A percentile compares a stretch with the other conserved stretches of the same genome.
These are phyloP conservation scores for Neospora caninum DNA, from an alignment of 169 alveolate species.

Conservation along the genomic window DNA sequence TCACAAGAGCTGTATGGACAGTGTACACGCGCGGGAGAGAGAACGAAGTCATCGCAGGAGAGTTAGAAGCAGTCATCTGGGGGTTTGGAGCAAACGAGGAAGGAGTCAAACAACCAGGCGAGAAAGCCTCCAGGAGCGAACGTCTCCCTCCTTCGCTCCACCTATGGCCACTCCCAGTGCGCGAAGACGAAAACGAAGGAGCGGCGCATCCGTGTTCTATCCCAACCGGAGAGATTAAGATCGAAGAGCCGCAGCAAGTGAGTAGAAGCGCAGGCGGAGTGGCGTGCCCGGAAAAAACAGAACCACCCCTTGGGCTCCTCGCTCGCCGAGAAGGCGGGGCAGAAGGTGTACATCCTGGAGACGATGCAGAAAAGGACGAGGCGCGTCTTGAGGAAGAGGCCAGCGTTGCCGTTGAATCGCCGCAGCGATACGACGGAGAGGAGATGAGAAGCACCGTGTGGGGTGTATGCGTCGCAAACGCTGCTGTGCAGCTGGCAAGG, in stretches of 20 bases:
- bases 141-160: neutral
- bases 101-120: neutral
- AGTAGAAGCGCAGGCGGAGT: neutral
- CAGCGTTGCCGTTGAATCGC: too few species aligned
- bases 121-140: neutral
- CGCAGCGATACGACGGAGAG: neutral
- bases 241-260: neutral
- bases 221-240: neutral
- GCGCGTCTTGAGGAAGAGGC: too few species aligned
- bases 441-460: constrained; percentile 13
- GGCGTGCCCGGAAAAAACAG: too few species aligned
- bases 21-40: neutral
- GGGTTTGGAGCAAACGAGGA: neutral
- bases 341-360: too few species aligned
- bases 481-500: neutral
- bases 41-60: neutral
- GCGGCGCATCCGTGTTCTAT: neutral
- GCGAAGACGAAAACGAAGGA: neutral
- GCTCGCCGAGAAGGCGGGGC: too few species aligned
- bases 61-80: neutral
- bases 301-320: too few species aligned
- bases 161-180: neutral
- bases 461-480: constrained; percentile 24
- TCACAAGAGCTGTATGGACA: constrained; percentile 6
- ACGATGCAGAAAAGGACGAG: too few species aligned